These are phyloP conservation scores for Petunia hybrid DNA, from an alignment of 305 asterid species.

Conservation along the genomic window DNA sequence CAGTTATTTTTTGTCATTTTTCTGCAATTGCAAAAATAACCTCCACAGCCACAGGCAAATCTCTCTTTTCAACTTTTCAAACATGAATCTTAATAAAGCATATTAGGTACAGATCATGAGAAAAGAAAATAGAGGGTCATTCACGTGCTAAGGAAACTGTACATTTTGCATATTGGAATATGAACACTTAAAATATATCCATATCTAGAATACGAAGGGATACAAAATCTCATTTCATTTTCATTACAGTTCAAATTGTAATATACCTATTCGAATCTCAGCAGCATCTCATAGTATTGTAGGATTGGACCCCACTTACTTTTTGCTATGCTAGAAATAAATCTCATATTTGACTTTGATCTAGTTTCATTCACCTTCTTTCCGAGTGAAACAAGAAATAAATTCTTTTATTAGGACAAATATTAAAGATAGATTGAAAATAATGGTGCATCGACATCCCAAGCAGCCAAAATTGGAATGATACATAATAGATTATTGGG, in stretches of 20 bases:
- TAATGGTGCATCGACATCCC: background rate
- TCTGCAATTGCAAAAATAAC: background rate
- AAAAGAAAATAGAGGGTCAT: background rate
- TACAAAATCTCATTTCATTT: background rate
- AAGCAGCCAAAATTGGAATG: background rate
- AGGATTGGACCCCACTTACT: background rate
- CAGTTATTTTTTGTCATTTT: background rate
- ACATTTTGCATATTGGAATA: background rate
- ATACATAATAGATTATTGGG: background rate
- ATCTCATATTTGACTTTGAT: background rate
- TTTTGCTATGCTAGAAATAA: background rate
- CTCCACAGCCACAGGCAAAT: background rate
- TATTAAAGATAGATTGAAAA: background rate
- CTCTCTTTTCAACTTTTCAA: background rate
- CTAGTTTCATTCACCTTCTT: background rate
- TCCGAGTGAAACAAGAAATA: background rate
- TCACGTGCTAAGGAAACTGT: conserved; percentile 25
- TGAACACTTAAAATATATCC: background rate
- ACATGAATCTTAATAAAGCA: background rate
- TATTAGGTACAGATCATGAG: background rate
- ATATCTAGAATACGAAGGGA: background rate
- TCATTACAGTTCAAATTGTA: background rate
- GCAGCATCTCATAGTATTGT: no score
- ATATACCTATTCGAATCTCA: background rate
- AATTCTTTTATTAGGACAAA: no score